A percentile compares a stretch with the other conserved stretches of the same genome.
Evolutionary conservation across 805 yeast species (phyloP).

Genomic region (Candida nemodendra): DNA sequence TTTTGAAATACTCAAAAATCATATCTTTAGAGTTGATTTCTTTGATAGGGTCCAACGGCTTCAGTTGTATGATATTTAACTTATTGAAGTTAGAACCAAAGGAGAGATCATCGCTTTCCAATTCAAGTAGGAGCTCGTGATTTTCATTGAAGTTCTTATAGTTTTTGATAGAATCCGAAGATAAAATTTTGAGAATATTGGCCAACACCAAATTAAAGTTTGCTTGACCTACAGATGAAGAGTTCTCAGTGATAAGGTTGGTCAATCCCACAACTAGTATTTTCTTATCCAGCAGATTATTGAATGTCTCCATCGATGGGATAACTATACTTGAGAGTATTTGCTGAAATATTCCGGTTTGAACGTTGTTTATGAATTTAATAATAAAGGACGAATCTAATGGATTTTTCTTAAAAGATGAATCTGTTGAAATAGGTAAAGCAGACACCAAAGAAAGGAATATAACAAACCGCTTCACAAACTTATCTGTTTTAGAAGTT

Average conservation of each 20-base stretch:
- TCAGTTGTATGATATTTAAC: conserved; percentile 59
- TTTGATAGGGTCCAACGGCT: conserved; percentile 70
- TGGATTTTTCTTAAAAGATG: conserved; percentile 17
- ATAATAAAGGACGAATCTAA: conserved; percentile 48
- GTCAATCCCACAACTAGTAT: conserved; percentile 49
- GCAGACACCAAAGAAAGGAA: conserved; percentile 45
- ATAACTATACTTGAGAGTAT: conserved; percentile 48
- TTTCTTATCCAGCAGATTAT: conserved; percentile 43
- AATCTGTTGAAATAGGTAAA: conserved; percentile 26
- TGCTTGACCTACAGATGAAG: conserved; percentile 36
- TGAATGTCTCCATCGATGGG: conserved; percentile 45
- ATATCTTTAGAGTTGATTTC: conserved; percentile 36
- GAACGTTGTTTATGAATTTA: conserved; percentile 70
- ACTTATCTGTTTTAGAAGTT: conserved; percentile 77
- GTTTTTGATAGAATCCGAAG: conserved; percentile 35
- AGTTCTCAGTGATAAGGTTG: conserved; percentile 42
- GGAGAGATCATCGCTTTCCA: conserved; percentile 56
- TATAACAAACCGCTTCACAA: conserved; percentile 64
- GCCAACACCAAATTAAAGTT: conserved; percentile 44
- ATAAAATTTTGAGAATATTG: conserved; percentile 37
- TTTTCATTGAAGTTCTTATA: conserved; percentile 36
- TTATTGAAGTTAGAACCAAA: conserved; percentile 87
- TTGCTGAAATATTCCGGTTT: conserved; percentile 55
- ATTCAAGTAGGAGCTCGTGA: conserved; percentile 53
- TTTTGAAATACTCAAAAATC: conserved; percentile 36